These are phyloP conservation scores for Vararia minispora DNA, from an alignment of 768 basidiomycete genomes.

Conservation along the genomic window DNA sequence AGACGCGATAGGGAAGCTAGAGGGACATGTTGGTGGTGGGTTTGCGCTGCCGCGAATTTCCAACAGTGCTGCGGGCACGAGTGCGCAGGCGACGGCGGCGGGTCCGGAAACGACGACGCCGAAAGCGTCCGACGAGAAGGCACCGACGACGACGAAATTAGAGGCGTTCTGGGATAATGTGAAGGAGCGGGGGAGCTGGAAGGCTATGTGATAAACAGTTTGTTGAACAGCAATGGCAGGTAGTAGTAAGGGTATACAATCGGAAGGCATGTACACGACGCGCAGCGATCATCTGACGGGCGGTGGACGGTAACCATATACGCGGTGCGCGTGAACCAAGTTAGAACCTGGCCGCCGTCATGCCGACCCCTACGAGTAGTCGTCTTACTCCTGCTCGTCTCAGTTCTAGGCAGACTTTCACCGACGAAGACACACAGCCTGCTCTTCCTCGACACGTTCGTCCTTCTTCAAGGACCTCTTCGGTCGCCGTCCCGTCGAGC, in stretches of 20 bases:
- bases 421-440: constrained; percentile 6
- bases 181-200: constrained; percentile 58
- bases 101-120: constrained; percentile 3
- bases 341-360: too few relatives aligned
- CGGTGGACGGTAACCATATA: too few relatives aligned
- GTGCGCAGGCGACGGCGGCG: constrained; percentile 17
- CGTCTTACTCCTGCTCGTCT: constrained; percentile 2
- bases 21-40: constrained; percentile 36
- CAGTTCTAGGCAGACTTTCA: constrained; percentile 3
- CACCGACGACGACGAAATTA: constrained; percentile 25
- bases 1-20: constrained; percentile 37
- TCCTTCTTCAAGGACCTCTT: not conserved
- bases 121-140: not conserved
- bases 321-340: not conserved
- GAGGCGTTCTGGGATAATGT: constrained; percentile 63
- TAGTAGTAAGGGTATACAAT: too few relatives aligned
- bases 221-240: not conserved
- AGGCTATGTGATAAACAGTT: constrained; percentile 36
- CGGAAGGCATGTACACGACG: too few relatives aligned
- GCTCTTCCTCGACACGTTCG: constrained; percentile 20
- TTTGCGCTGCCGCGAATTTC: constrained; percentile 31
- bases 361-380: too few relatives aligned
- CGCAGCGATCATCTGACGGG: too few relatives aligned
- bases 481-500: too few relatives aligned
- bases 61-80: too few relatives aligned